phyloP scores from a whole-genome alignment of 1,284 basidiomycete genomes.

The Papiliotrema laurentii region DNA sequence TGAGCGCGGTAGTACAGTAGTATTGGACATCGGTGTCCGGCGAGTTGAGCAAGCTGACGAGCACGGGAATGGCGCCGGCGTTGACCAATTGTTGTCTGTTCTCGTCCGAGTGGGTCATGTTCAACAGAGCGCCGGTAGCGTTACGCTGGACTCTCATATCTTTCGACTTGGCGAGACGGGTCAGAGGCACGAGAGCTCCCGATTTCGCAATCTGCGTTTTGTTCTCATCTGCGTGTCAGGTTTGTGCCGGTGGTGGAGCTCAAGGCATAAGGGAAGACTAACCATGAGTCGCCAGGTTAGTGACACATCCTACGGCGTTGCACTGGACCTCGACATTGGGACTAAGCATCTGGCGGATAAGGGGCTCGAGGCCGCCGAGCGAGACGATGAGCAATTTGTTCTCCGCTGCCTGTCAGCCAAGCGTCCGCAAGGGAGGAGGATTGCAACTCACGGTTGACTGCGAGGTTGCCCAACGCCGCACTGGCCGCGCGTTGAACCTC shows the following conservation, averaged over 20 bases:
- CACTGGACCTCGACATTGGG: conserved; percentile 99
- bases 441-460: conserved; percentile 74
- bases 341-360: conserved; percentile 98
- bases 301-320: conserved; percentile 99
- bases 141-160: conserved; percentile 99
- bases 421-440: background rate
- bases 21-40: conserved; percentile 99
- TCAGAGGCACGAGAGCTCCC: conserved; percentile 93
- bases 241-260: background rate
- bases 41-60: conserved; percentile 92
- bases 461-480: conserved; percentile 96
- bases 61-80: conserved; percentile 95
- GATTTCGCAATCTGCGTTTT: conserved; percentile 99
- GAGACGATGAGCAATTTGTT: conserved; percentile 99
- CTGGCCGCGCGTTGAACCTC: conserved; percentile 98
- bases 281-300: conserved; percentile 98
- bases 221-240: conserved; percentile 72
- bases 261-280: conserved; percentile 49
- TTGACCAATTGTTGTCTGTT: conserved; percentile 98
- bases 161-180: conserved; percentile 92
- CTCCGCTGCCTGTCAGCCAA: conserved; percentile 62
- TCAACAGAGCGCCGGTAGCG: conserved; percentile 93
- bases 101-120: conserved; percentile 99
- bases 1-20: conserved; percentile 97
- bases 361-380: conserved; percentile 92